Evolutionary conservation across 2,329 filamentous ascomycete species (phyloP), one percentile per base, ranked within the genome.

Genomic region (Chrysoporthe cubensis): DNA sequence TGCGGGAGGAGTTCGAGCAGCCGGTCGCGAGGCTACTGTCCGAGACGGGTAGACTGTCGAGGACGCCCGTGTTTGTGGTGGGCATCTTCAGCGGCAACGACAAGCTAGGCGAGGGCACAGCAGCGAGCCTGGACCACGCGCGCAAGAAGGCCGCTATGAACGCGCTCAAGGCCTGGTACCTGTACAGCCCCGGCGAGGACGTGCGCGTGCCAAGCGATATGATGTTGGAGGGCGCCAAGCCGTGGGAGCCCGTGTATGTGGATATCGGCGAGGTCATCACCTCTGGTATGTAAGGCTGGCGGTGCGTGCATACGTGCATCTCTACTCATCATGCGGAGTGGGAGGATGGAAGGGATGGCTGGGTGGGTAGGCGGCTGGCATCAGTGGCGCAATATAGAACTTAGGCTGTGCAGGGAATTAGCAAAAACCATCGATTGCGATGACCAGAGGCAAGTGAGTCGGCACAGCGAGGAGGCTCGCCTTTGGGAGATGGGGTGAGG

Each of bases 71-170:
- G 18, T 98, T 91, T 75, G 89, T 97, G 42, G 94, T 99, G 16
- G 96, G 95, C 68, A 94, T 99, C 70, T 99, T 91, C 82, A 96
- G 92, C 72, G 96, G 95, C 63, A 84, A 85, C 69, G 94, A 99
- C 78, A 95, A 96, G 85, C 84, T 99, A 54, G 96, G 95, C 66
- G 95, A 99, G 82, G 96, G 90, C n/a, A 86, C 90, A 26, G 96
- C 92, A 34, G 83, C 90, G 61, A 94, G 87, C 78, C 82, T 98
- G 66, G 85, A 93, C 72, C 87, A 93, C 74, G 95, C 92, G 43
- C 88, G 93, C 71, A 85, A 87, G 71, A 87, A 92, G 78, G 96
- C 96, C 26, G 89, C 92, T 48, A 94, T 96, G 75, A 90, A 91
- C 71, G 90, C 94, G 21, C 84, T 99, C 76, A 97, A 97, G 84